A percentile compares a stretch with the other conserved stretches of the same genome.
These are phyloP conservation scores for Coemansia reversa DNA, from an alignment of 192 early-diverging fungal genomes.

Conservation along the genomic window DNA sequence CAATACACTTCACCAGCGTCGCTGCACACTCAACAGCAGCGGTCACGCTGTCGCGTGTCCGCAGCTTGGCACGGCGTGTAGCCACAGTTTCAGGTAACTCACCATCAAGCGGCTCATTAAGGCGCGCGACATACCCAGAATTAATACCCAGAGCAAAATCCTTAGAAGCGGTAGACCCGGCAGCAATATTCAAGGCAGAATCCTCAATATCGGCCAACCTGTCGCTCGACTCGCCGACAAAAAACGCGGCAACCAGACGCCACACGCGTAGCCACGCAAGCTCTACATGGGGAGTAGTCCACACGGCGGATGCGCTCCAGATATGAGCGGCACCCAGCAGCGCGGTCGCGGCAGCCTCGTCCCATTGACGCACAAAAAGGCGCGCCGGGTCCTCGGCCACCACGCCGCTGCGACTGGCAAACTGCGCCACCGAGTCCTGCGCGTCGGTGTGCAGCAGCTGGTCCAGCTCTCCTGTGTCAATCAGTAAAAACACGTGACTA, in stretches of 20 bases:
- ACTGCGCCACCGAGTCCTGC: constrained; percentile 11
- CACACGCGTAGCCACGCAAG: constrained; percentile 35
- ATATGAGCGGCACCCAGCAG: constrained; percentile 27
- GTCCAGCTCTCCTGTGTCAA: constrained; percentile 4
- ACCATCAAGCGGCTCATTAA: neutral
- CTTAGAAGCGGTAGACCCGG: neutral
- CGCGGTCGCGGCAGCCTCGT: constrained; percentile 43
- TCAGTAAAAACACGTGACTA: constrained; percentile 13
- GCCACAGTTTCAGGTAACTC: neutral
- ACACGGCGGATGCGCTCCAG: constrained; percentile 18
- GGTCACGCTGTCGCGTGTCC: constrained; percentile 29
- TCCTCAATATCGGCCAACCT: neutral
- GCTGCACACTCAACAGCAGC: constrained; percentile 25
- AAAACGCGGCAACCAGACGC: constrained; percentile 15
- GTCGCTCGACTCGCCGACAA: constrained; percentile 16
- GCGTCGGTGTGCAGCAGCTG: constrained; percentile 13
- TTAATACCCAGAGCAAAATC: neutral
- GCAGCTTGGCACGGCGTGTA: constrained; percentile 6
- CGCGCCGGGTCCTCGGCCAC: constrained; percentile 39
- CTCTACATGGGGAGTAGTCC: constrained; percentile 11
- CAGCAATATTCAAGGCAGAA: no score
- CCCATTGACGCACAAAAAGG: constrained; percentile 41
- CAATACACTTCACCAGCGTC: constrained; percentile 7
- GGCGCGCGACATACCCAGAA: constrained; percentile 1
- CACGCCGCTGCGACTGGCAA: constrained; percentile 37